Base-by-base conservation (phyloP, 2,329 filamentous ascomycete species). In the Dendryphion nanum region DNA sequence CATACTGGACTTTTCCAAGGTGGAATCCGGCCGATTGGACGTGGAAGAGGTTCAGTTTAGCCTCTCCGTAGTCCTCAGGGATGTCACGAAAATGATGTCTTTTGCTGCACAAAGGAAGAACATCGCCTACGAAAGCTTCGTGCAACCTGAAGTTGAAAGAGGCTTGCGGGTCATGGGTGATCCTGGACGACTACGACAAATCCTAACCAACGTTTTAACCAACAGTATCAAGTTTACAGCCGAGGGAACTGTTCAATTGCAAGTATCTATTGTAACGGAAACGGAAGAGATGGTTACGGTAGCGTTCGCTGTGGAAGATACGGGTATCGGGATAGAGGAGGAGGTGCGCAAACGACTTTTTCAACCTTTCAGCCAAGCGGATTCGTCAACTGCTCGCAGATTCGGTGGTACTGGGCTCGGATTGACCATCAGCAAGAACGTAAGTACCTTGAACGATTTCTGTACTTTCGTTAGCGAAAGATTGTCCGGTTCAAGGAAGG, bases 1-100 rank as follows among this genome's bases (percentile, higher is more conserved):
- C 54, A 94, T 94, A 38, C 71, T 95, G 2, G 89, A 94, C 64
- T 90, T 94, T 60, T 93, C 87, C 4, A 94, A 94, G 62, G 83
- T 89, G 2, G 86, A 90, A 59, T 87, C 83, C 6, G 86, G 86
- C 3, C 75, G 83, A 6, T 67, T 90, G 15, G 85, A 89, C 45
- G 83, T 90, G 28, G 86, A 89, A 63, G 84, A 89, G 51, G 85
- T 89, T 0, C 85, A 88, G 44, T 91, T 90, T 52, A 87, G 83
- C 18, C 70, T 89, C 2, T 82, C 82, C 0, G 73, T 87, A 1
- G 80, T 89, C 10, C 78, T 90, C 5, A 76, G 82, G 32, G 89
- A 94, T 57, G 86, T 93, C 15, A 85, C 82, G 36, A 89, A 89
- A 60, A 93, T 94, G 87, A 78, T 94, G 50, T 82, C 85, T 29